Conservation (phyloP, 768 basidiomycete genomes). For the Pisolithus marmoratus region DNA sequence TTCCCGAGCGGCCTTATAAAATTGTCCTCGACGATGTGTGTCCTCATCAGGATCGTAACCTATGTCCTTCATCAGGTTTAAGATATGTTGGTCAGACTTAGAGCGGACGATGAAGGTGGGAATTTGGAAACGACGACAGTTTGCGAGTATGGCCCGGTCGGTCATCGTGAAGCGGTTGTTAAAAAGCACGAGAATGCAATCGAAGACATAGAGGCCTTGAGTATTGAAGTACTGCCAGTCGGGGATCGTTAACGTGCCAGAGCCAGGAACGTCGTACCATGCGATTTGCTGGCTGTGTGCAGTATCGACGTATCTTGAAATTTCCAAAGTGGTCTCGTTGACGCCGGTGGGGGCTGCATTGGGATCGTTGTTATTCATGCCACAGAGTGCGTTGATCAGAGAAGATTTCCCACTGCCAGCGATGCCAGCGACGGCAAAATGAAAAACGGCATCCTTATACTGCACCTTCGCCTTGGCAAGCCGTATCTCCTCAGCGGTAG, state of each 20-base stretch:
- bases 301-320: constrained; percentile 21
- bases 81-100: constrained; percentile 11
- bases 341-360: constrained; percentile 25
- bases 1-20: constrained; percentile 4
- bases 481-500: constrained; percentile 14
- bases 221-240: constrained; percentile 34
- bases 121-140: constrained; percentile 26
- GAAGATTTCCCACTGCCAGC: constrained; percentile 25
- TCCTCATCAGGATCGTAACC: constrained; percentile 16
- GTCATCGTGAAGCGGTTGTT: constrained; percentile 30
- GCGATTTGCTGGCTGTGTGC: constrained; percentile 15
- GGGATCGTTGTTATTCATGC: constrained; percentile 14
- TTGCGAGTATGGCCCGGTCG: constrained; percentile 28
- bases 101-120: constrained; percentile 29
- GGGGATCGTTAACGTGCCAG: constrained; percentile 26
- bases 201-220: constrained; percentile 33
- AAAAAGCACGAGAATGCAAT: constrained; percentile 29
- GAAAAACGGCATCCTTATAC: constrained; percentile 22
- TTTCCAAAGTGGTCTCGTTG: constrained; percentile 22
- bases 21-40: neutral
- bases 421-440: constrained; percentile 30
- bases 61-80: constrained; percentile 19
- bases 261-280: constrained; percentile 34
- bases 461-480: constrained; percentile 12
- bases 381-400: constrained; percentile 27